Conservation (phyloP, 2,329 filamentous ascomycete species). For the Aspergillus vadensis region DNA sequence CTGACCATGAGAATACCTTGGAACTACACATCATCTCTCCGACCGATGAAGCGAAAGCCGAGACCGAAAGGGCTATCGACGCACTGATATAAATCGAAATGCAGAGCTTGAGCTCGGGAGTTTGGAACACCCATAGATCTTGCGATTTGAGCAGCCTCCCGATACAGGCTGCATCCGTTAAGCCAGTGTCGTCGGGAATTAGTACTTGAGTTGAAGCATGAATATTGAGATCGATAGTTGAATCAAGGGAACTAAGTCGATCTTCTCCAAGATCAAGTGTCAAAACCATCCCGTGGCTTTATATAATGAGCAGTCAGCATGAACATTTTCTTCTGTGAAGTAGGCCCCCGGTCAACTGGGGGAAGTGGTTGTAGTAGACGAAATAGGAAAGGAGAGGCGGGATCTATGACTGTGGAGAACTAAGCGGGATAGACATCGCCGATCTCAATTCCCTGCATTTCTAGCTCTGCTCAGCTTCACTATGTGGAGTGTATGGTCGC, state of each 20-base stretch:
- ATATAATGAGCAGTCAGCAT: neutral
- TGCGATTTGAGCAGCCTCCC: constrained; percentile 10
- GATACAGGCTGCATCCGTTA: neutral
- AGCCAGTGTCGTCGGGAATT: neutral
- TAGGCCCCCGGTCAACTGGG: neutral
- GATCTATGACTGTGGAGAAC: neutral
- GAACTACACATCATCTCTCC: constrained; percentile 28
- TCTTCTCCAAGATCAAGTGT: constrained; percentile 26
- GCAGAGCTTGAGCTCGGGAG: constrained; percentile 31
- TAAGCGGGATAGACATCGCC: neutral
- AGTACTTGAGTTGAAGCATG: constrained; percentile 23
- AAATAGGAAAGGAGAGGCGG: neutral
- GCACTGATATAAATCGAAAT: constrained; percentile 23
- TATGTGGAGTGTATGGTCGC: neutral
- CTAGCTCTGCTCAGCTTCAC: neutral
- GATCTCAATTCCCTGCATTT: neutral
- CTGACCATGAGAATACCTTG: constrained; percentile 20
- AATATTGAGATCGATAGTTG: constrained; percentile 24
- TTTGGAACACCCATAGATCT: constrained; percentile 33
- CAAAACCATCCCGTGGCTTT: constrained; percentile 23
- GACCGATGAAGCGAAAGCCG: constrained; percentile 21
- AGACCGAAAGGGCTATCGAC: neutral
- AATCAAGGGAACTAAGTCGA: constrained; percentile 12
- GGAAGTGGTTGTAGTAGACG: neutral
- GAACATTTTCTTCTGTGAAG: neutral